Conservation (phyloP, 2,329 filamentous ascomycete species). For the Sclerotinia minor region DNA sequence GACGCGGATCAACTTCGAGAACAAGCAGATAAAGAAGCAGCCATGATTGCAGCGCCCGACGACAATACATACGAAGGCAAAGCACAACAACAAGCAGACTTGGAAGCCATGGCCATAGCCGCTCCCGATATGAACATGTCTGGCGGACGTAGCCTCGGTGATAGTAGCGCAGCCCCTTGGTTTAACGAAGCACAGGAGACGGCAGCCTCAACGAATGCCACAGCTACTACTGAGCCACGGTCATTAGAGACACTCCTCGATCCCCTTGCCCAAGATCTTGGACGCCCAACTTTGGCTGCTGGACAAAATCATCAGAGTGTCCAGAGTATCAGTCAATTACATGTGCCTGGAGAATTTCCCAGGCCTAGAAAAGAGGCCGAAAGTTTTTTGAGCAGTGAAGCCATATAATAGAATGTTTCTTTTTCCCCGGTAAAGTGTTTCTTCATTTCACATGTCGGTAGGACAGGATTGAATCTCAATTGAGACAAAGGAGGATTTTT, state of each 20-base stretch:
- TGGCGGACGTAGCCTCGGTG: constrained; percentile 32
- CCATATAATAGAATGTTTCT: background rate
- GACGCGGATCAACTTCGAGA: constrained; percentile 28
- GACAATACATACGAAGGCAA: constrained; percentile 22
- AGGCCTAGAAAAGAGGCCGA: constrained; percentile 12
- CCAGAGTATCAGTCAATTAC: constrained; percentile 38
- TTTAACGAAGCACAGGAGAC: constrained; percentile 7
- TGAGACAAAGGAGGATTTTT: background rate
- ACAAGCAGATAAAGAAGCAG: constrained; percentile 34
- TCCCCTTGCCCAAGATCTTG: constrained; percentile 28
- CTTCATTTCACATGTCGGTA: background rate
- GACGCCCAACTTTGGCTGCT: constrained; percentile 33
- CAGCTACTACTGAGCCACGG: constrained; percentile 1
- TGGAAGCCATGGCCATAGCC: constrained; percentile 27
- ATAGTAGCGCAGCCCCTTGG: constrained; percentile 20
- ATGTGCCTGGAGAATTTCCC: constrained; percentile 41
- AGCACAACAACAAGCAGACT: constrained; percentile 30
- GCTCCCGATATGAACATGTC: constrained; percentile 30
- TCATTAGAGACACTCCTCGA: constrained; percentile 27
- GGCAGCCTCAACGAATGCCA: constrained; percentile 10
- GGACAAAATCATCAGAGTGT: constrained; percentile 37
- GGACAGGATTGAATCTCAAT: background rate
- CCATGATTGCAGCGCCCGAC: constrained; percentile 36
- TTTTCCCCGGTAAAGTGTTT: background rate
- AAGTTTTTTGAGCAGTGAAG: constrained; percentile 10